phyloP scores from a whole-genome alignment of 495 filamentous ascomycete species.

The Pseudevernia furfuracea region DNA sequence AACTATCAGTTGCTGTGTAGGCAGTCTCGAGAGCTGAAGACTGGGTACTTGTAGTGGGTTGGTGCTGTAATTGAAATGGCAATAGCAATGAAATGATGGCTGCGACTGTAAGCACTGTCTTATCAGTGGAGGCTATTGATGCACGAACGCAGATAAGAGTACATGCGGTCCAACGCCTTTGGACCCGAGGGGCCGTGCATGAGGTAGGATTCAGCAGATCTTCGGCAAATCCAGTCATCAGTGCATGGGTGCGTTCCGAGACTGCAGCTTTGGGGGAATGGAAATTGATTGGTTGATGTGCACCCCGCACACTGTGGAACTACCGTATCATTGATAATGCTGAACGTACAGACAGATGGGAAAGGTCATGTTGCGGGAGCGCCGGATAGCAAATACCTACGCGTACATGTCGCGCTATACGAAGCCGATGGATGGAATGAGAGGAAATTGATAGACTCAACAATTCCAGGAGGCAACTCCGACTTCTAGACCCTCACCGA shows the following conservation, averaged over 20 bases:
- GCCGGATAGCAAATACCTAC: not conserved
- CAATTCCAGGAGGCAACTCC: not conserved
- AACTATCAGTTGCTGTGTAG: not conserved
- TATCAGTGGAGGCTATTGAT: not conserved
- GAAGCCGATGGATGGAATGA: not conserved
- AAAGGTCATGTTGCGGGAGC: not conserved
- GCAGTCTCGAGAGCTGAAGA: not conserved
- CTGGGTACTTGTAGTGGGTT: not conserved
- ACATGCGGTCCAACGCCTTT: not conserved
- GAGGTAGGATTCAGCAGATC: not conserved
- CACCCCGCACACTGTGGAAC: no score
- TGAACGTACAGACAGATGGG: not conserved
- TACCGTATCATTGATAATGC: not conserved
- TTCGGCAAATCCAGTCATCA: not conserved
- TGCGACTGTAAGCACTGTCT: not conserved
- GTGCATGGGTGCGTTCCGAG: not conserved
- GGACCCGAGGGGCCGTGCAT: not conserved
- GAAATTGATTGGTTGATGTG: not conserved
- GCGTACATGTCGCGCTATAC: not conserved
- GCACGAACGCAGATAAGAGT: constrained; percentile 4
- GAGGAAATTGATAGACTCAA: not conserved
- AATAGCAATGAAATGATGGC: not conserved
- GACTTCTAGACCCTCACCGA: not conserved
- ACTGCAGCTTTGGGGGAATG: not conserved
- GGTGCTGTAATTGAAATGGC: not conserved